Percentiles rank a stretch among this genome's conserved stretches.
Evolutionary conservation across 495 filamentous ascomycete genomes (phyloP).

Genomic region (Lophium mytilinum): DNA sequence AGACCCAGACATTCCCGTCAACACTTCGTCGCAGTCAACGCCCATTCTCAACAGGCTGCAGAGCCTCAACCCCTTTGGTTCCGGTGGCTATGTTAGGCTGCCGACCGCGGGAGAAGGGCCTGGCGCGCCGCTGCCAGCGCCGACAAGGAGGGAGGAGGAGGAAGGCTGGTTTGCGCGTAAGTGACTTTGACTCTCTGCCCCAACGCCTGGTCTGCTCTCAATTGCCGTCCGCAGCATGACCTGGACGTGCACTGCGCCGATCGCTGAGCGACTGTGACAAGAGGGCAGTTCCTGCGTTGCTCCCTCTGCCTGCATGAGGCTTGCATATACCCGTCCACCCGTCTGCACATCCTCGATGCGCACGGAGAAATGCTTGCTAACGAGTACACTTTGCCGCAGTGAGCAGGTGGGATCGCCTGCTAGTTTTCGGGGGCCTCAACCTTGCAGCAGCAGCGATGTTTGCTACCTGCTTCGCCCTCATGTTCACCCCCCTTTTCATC

Average conservation of each 20-base stretch:
- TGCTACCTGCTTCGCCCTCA: constrained; percentile 80
- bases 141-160: constrained; percentile 82
- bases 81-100: constrained; percentile 82
- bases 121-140: constrained; percentile 79
- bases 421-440: constrained; percentile 89
- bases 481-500: constrained; percentile 58
- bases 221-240: constrained; percentile 6
- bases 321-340: constrained; percentile 21
- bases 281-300: constrained; percentile 29
- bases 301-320: constrained; percentile 24
- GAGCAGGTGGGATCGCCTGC: constrained; percentile 91
- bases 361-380: constrained; percentile 17
- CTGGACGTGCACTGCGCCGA: constrained; percentile 8
- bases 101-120: constrained; percentile 77
- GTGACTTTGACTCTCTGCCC: constrained; percentile 43
- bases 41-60: constrained; percentile 74
- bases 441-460: constrained; percentile 86
- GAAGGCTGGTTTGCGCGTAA: constrained; percentile 94
- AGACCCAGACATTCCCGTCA: constrained; percentile 69
- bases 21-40: constrained; percentile 61
- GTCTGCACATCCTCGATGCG: constrained; percentile 3
- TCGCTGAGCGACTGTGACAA: constrained; percentile 21
- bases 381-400: constrained; percentile 49
- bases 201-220: not conserved
- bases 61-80: constrained; percentile 81